Base-by-base conservation (phyloP, 306 rosid species). In the Datisca glomerata region DNA sequence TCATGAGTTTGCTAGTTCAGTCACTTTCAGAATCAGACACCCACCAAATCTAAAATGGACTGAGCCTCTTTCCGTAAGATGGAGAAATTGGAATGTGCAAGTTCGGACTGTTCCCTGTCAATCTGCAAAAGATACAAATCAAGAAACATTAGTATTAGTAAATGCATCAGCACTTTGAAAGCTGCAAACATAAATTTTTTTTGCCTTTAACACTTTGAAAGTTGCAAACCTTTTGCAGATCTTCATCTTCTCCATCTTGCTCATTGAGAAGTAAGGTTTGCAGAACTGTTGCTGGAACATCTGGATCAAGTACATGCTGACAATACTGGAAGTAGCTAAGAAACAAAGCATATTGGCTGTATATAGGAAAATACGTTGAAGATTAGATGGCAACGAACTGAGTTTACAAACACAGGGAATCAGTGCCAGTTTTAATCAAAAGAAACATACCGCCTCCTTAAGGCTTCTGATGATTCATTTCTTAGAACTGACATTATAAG, bases 261-360 rank as follows among this genome's bases (percentile, higher is more conserved):
- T 77, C 95, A 61, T 62, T 76, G 39, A 72, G 76, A 44, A 83
- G 69, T 71, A 89, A 61, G 66, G 68, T 73, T 21, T 83, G 97
- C 68, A 83, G 71, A 69, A 89, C 86, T 20, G 83, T 67, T 61
- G 80, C 65, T 20, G 97, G 97, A 58, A 89, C 76, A 70, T 83
- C 91, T 7, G 93, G 95, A 59, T 83, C 86, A 62, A 83, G 79
- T 49, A 89, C 61, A 70, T 89, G 81, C 47, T 62, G 82, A 57
- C 95, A 89, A 64, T 89, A 89, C 71, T 89, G 97, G 57, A 89
- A 80, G 72, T 83, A 89, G 89, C 97, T 77, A 51, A 89, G 91
- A 59, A 89, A 75, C 64, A 89, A 47, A 18, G 95, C 93, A 59
- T 83, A 89, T 83, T 83, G 95, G 46, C 97, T 89, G 91, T 45